Conservation (phyloP, 495 filamentous ascomycete genomes). For the Aspergillus incahuasiensis region DNA sequence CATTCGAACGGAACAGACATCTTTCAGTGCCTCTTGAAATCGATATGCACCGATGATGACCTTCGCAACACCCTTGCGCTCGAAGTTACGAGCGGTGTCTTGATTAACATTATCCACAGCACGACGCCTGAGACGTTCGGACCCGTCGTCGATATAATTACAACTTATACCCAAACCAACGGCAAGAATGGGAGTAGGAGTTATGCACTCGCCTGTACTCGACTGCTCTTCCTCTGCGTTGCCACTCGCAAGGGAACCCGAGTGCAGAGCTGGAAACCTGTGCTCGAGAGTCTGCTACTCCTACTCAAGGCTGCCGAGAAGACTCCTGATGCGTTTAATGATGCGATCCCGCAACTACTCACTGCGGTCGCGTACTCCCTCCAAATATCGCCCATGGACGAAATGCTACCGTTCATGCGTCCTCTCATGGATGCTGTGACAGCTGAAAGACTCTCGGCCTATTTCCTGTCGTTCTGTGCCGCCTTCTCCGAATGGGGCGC, state of each 20-base stretch:
- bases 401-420: constrained; percentile 63
- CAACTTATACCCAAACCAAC: constrained; percentile 43
- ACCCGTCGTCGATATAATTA: constrained; percentile 55
- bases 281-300: constrained; percentile 54
- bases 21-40: constrained; percentile 55
- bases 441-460: constrained; percentile 53
- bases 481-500: constrained; percentile 67
- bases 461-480: constrained; percentile 80
- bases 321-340: constrained; percentile 36
- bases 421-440: constrained; percentile 59
- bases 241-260: constrained; percentile 74
- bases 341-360: constrained; percentile 53
- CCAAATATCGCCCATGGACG: constrained; percentile 74
- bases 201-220: constrained; percentile 49
- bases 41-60: constrained; percentile 46
- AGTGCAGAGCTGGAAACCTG: constrained; percentile 63
- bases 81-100: constrained; percentile 66
- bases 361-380: constrained; percentile 63
- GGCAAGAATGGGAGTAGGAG: constrained; percentile 29
- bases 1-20: constrained; percentile 78
- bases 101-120: constrained; percentile 78
- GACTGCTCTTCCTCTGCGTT: constrained; percentile 61
- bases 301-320: constrained; percentile 46
- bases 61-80: constrained; percentile 41
- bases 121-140: constrained; percentile 60